These are phyloP conservation scores for Cyphellophora attinorum DNA, from an alignment of 2,329 filamentous ascomycete species.

Conservation along the genomic window DNA sequence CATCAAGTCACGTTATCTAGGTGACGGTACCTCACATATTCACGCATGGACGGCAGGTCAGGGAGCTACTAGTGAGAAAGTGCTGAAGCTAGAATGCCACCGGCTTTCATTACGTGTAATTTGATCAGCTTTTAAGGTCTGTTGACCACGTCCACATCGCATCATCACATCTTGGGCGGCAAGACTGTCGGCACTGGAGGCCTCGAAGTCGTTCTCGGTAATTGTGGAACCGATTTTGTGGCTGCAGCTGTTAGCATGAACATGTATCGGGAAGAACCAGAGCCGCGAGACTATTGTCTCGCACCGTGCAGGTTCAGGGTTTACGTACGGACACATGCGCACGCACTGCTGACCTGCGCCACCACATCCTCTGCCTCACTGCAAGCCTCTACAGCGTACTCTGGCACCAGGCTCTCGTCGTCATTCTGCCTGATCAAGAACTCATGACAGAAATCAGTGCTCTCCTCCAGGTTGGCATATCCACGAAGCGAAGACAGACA, in stretches of 20 bases:
- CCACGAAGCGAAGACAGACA: slow-evolving; percentile 2
- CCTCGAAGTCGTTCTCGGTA: slow-evolving; percentile 2
- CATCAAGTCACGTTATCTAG: too few species aligned
- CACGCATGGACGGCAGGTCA: too few species aligned
- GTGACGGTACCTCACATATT: too few species aligned
- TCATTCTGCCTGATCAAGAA: slow-evolving; percentile 2
- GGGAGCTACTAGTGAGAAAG: too few species aligned
- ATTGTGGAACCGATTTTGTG: slow-evolving; percentile 2
- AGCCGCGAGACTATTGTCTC: too few species aligned
- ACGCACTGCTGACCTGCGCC: slow-evolving; percentile 5
- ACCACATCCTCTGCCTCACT: not conserved
- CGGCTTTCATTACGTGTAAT: too few species aligned
- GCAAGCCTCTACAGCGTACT: slow-evolving; percentile 2
- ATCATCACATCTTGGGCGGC: not conserved
- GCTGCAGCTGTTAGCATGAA: too few species aligned
- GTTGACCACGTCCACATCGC: too few species aligned
- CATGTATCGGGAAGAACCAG: too few species aligned
- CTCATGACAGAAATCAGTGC: slow-evolving; percentile 2
- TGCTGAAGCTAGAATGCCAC: too few species aligned
- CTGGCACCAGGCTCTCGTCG: slow-evolving; percentile 1
- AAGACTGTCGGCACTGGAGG: slow-evolving; percentile 4
- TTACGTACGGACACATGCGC: slow-evolving; percentile 2
- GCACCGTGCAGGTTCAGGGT: too few species aligned
- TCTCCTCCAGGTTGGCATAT: slow-evolving; percentile 4
- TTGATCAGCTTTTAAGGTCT: too few species aligned